These are phyloP conservation scores for Corymbia calophylla DNA, from an alignment of 441 rosid species.

Conservation along the genomic window DNA sequence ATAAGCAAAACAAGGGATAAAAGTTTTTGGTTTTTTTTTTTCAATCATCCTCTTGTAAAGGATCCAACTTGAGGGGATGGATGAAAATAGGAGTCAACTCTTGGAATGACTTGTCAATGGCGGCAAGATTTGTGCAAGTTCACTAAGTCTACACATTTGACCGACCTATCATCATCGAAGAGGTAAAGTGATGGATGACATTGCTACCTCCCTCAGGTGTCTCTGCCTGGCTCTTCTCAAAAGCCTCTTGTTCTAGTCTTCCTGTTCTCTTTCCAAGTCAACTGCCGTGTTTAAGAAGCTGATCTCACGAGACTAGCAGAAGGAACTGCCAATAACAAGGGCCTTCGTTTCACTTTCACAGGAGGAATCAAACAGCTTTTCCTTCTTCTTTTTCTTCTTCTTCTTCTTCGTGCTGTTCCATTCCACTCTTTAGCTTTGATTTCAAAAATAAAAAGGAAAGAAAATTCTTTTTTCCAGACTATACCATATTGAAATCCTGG, in stretches of 20 bases:
- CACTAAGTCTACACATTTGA: not conserved
- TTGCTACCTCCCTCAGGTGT: not conserved
- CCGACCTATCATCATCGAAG: not conserved
- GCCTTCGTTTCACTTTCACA: not conserved
- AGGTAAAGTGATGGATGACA: not conserved
- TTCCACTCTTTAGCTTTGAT: not conserved
- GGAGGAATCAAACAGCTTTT: not conserved
- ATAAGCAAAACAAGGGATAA: not conserved
- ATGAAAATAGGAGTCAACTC: not conserved
- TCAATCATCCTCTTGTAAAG: not conserved
- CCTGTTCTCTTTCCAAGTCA: not conserved
- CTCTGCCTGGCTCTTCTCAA: not conserved
- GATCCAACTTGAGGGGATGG: not conserved
- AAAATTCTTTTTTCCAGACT: not conserved
- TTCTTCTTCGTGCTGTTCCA: not conserved
- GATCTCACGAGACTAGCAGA: not conserved
- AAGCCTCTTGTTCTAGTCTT: not conserved
- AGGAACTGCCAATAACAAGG: not conserved
- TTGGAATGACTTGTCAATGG: not conserved
- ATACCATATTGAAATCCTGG: not conserved
- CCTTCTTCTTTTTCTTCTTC: not conserved
- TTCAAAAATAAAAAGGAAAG: not conserved
- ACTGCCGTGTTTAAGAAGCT: not conserved
- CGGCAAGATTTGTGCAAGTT: not conserved
- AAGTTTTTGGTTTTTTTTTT: not conserved